Percentiles rank a stretch among this genome's conserved stretches.
These are phyloP conservation scores for Polygonum maritimum DNA, from an alignment of 148 eudicot genomes.

Conservation along the genomic window DNA sequence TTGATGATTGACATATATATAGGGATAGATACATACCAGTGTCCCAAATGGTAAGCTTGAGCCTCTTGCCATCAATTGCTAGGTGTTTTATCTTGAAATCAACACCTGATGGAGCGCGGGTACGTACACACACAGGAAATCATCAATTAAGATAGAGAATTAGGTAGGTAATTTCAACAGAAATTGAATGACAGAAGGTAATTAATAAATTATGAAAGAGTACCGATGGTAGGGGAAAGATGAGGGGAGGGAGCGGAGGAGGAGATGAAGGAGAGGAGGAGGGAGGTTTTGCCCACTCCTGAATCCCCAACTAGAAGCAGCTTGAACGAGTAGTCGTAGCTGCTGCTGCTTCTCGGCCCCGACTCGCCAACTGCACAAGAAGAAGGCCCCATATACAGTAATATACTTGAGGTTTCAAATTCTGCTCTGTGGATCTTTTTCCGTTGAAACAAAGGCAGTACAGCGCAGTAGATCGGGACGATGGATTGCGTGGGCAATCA, in stretches of 20 bases:
- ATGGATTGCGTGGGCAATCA: no score
- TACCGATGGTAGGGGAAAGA: constrained; percentile 50
- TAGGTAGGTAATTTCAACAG: no score
- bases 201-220: background rate
- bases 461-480: no score
- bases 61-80: constrained; percentile 34
- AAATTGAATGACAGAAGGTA: background rate
- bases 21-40: constrained; percentile 24
- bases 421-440: no score
- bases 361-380: background rate
- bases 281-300: constrained; percentile 49
- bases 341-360: background rate
- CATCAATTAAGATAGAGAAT: background rate
- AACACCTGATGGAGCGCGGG: constrained; percentile 28
- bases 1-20: no score
- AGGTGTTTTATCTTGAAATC: constrained; percentile 60
- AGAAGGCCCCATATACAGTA: background rate
- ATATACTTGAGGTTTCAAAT: no score
- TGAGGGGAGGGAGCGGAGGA: constrained; percentile 25
- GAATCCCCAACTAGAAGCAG: constrained; percentile 51
- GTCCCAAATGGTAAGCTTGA: constrained; percentile 64
- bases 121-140: background rate
- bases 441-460: no score
- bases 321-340: constrained; percentile 56
- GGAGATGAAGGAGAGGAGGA: constrained; percentile 46